phyloP scores from a whole-genome alignment of 2,329 filamentous ascomycete genomes.

The Calonectria pseudoturangicola region DNA sequence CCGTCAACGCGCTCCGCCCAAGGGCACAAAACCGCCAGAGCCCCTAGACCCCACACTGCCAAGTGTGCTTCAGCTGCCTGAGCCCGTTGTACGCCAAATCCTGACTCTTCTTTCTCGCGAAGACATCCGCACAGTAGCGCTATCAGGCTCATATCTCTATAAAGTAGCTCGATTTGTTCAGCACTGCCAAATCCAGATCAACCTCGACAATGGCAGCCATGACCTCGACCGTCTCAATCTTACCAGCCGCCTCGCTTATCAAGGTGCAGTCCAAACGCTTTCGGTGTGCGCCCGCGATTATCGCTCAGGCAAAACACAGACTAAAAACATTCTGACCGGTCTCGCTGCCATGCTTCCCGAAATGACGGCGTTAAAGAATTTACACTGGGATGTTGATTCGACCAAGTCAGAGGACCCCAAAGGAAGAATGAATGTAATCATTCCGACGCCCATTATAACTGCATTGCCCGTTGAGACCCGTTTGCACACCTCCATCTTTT shows the following conservation, averaged over 20 bases:
- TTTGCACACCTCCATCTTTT: slow-evolving; percentile 33
- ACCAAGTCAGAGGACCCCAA: background rate
- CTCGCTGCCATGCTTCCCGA: slow-evolving; percentile 13
- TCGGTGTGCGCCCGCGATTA: slow-evolving; percentile 15
- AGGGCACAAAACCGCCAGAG: background rate
- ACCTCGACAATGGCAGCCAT: slow-evolving; percentile 31
- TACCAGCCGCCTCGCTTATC: slow-evolving; percentile 31
- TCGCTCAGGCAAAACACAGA: background rate
- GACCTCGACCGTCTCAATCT: slow-evolving; percentile 28
- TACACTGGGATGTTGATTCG: slow-evolving; percentile 33
- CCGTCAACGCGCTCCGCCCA: background rate
- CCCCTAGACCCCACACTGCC: slow-evolving; percentile 20
- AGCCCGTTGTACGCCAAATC: slow-evolving; percentile 28
- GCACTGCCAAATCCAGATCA: slow-evolving; percentile 25
- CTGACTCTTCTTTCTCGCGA: slow-evolving; percentile 18
- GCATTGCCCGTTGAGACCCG: slow-evolving; percentile 4
- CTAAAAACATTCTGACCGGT: slow-evolving; percentile 17
- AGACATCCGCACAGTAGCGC: background rate
- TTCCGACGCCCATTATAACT: slow-evolving; percentile 28
- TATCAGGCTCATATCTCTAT: slow-evolving; percentile 22
- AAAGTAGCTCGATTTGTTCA: slow-evolving; percentile 32
- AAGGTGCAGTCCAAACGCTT: slow-evolving; percentile 31
- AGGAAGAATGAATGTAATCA: background rate
- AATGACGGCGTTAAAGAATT: slow-evolving; percentile 33
- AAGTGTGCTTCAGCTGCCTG: slow-evolving; percentile 34